Evolutionary conservation across 495 filamentous ascomycete species (phyloP).

Genomic region (Aspergillus coremiiformis): DNA sequence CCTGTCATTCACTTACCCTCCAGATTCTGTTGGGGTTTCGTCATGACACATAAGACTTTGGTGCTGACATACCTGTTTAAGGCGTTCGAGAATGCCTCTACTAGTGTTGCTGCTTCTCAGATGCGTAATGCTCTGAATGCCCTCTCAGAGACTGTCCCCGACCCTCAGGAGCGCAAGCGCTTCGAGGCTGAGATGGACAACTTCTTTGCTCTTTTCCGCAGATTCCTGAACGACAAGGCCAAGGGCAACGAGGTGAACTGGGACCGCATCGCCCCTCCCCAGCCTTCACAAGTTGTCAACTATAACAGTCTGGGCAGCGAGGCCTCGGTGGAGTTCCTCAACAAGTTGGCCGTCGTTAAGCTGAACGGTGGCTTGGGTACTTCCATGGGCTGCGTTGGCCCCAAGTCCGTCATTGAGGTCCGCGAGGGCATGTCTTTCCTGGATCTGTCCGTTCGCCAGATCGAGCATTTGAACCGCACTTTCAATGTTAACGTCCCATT

Average conservation of each 20-base stretch:
- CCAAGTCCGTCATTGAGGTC: conserved; percentile 99
- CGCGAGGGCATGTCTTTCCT: conserved; percentile 99
- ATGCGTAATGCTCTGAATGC: conserved; percentile 97
- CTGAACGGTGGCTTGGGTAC: conserved; percentile 99
- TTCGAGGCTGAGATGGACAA: conserved; percentile 99
- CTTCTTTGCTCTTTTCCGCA: conserved; percentile 97
- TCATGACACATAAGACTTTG: background rate
- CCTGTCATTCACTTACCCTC: background rate
- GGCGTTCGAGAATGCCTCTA: conserved; percentile 99
- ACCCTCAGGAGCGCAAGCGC: conserved; percentile 72
- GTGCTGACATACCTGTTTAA: conserved; percentile 26
- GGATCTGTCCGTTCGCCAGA: conserved; percentile 96
- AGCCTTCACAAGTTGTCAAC: conserved; percentile 84
- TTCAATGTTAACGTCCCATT: conserved; percentile 97
- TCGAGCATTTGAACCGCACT: conserved; percentile 97
- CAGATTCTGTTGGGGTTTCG: no score
- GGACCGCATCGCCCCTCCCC: conserved; percentile 91
- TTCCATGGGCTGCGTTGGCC: conserved; percentile 98
- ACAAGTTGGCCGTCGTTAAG: conserved; percentile 97
- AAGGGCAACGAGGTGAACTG: conserved; percentile 94
- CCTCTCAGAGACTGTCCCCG: conserved; percentile 81
- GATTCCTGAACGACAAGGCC: conserved; percentile 97
- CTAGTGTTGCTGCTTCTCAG: conserved; percentile 92
- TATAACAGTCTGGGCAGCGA: conserved; percentile 80
- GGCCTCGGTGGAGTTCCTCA: conserved; percentile 85